Evolutionary conservation across 164 flowering plant species (phyloP).

Genomic region (Vitis vinifera): ASM3070453v1 NC_081812.1:5789001-5789500

Average conservation of each 20-base stretch:
- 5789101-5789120: neutral
- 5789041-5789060: too few species aligned
- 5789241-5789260: constrained; percentile 99
- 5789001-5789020: neutral
- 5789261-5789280: constrained; percentile 97
- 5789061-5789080: too few species aligned
- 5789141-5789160: neutral
- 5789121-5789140: neutral
- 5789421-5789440: constrained; percentile 44
- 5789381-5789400: neutral
- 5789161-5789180: neutral
- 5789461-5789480: constrained; percentile 74
- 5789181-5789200: neutral
- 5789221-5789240: constrained; percentile 1
- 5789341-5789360: neutral
- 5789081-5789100: neutral
- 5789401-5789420: neutral
- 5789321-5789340: neutral
- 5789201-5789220: neutral
- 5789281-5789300: constrained; percentile 92
- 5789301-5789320: constrained; percentile 89
- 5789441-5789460: constrained; percentile 95
- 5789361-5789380: neutral
- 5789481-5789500: constrained; percentile 99
- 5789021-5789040: too few species aligned